These are phyloP conservation scores for Jimgerdemannia flammicorona DNA, from an alignment of 192 early-diverging fungal genomes.

Conservation along the genomic window DNA sequence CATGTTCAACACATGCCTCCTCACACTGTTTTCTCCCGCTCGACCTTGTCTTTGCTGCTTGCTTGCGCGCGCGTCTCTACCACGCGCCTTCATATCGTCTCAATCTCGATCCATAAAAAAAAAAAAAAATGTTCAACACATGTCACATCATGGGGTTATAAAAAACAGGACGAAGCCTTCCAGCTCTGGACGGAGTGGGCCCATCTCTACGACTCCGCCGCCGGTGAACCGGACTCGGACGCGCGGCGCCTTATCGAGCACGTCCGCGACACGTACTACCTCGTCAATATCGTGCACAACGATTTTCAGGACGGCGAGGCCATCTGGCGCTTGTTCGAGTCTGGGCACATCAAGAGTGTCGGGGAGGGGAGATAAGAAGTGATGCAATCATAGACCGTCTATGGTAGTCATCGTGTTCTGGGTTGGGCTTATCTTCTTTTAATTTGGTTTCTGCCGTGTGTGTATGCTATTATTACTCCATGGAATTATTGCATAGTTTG, in stretches of 20 bases:
- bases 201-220: constrained; percentile 51
- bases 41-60: not conserved
- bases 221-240: constrained; percentile 15
- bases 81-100: not conserved
- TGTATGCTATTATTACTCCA: no score
- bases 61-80: not conserved
- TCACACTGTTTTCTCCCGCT: not conserved
- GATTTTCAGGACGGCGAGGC: constrained; percentile 71
- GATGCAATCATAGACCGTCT: no score
- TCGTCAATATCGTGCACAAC: constrained; percentile 95
- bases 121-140: not conserved
- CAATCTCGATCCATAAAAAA: not conserved
- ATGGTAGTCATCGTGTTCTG: no score
- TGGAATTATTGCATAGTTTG: no score
- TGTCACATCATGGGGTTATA: not conserved
- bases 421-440: no score
- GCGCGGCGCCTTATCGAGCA: constrained; percentile 42
- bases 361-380: no score
- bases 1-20: constrained; percentile 9
- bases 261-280: constrained; percentile 74
- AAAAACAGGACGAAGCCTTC: constrained; percentile 79
- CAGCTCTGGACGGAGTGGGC: constrained; percentile 91
- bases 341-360: no score
- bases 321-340: constrained; percentile 64
- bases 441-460: no score